phyloP scores from a whole-genome alignment of 495 filamentous ascomycete genomes.

The Hypomontagnella submonticulosa region DNA sequence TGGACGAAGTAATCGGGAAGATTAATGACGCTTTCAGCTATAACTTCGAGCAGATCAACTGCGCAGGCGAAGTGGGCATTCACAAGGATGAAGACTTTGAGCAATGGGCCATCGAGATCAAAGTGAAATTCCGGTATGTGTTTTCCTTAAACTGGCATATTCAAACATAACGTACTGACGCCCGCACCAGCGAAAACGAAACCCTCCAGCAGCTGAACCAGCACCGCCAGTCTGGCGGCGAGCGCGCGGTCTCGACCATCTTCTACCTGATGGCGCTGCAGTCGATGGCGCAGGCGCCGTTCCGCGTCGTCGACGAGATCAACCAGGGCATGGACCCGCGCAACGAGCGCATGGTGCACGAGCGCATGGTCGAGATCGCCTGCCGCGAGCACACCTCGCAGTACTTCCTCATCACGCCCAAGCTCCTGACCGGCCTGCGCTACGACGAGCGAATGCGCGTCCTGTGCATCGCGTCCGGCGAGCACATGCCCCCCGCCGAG shows the following conservation, averaged over 20 bases:
- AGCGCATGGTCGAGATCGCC: conserved; percentile 94
- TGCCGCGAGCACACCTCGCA: conserved; percentile 76
- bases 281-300: conserved; percentile 92
- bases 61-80: conserved; percentile 89
- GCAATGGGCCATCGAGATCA: conserved; percentile 91
- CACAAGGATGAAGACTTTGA: conserved; percentile 89
- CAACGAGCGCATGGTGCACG: conserved; percentile 97
- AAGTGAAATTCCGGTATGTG: conserved; percentile 88
- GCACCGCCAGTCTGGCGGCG: conserved; percentile 95
- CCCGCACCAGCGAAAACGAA: conserved; percentile 72
- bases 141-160: neutral
- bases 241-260: conserved; percentile 95
- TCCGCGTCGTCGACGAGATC: conserved; percentile 99
- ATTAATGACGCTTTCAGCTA: conserved; percentile 91
- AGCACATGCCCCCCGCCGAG: conserved; percentile 76
- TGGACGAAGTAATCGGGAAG: conserved; percentile 78
- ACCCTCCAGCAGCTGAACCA: conserved; percentile 83
- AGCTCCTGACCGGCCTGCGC: conserved; percentile 82
- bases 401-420: conserved; percentile 99
- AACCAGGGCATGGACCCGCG: conserved; percentile 99
- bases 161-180: conserved; percentile 12
- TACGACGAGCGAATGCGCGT: conserved; percentile 93
- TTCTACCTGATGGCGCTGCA: conserved; percentile 99
- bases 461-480: conserved; percentile 91
- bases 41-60: conserved; percentile 92